phyloP scores from a whole-genome alignment of 352 stramenopile species.

The Phytophthora cryptogea region DNA sequence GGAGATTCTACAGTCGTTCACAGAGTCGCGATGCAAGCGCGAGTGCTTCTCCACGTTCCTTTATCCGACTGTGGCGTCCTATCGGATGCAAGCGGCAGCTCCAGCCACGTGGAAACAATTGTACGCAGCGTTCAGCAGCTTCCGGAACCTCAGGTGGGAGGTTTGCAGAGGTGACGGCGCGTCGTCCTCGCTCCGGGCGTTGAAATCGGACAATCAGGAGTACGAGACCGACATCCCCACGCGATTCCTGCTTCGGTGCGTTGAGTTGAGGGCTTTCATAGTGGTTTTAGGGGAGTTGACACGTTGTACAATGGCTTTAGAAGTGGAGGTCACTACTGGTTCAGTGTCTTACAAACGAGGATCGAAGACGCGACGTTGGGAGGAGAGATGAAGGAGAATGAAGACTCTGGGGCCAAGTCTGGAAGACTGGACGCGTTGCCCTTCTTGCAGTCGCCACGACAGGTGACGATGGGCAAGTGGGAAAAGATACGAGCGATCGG shows the following conservation, averaged over 20 bases:
- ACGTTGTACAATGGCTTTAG: background rate
- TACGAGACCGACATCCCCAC: conserved; percentile 49
- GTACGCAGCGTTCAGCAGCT: conserved; percentile 53
- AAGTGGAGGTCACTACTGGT: conserved; percentile 80
- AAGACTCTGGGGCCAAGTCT: background rate
- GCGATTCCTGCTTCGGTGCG: conserved; percentile 54
- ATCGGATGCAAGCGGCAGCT: conserved; percentile 62
- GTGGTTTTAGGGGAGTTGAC: background rate
- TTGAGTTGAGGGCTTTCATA: background rate
- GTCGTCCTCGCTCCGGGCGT: conserved; percentile 53
- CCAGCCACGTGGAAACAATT: conserved; percentile 62
- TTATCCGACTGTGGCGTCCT: conserved; percentile 63
- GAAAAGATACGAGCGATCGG: conserved; percentile 56
- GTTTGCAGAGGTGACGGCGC: conserved; percentile 44
- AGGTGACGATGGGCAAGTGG: conserved; percentile 58
- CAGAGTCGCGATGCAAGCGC: conserved; percentile 58
- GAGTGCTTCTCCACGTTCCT: conserved; percentile 68
- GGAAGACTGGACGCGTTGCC: conserved; percentile 28
- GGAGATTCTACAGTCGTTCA: conserved; percentile 8
- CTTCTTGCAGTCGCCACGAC: conserved; percentile 44
- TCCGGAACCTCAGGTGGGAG: conserved; percentile 49
- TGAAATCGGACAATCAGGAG: conserved; percentile 78
- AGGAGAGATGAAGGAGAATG: conserved; percentile 11
- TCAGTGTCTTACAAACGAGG: conserved; percentile 58
- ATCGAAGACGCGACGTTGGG: conserved; percentile 31